These are phyloP conservation scores for Rosa multiflora DNA, from an alignment of 306 rosid genomes.

Conservation along the genomic window DNA sequence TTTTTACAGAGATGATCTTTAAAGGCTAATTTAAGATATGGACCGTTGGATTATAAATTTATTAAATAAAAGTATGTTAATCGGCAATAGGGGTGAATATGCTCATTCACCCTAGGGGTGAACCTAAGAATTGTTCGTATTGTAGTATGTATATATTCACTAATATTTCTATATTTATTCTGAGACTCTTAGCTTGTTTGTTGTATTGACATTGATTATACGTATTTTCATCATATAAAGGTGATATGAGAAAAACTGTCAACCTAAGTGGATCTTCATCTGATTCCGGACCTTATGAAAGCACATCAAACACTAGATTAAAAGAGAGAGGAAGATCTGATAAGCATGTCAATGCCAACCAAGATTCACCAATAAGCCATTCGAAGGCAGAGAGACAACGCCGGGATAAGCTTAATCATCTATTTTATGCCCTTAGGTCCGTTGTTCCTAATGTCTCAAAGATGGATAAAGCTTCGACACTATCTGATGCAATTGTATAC, in stretches of 20 bases:
- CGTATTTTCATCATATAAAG: background rate
- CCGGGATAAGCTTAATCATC: slow-evolving; percentile 44
- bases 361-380: slow-evolving; percentile 35
- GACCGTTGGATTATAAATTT: too few species aligned
- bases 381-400: slow-evolving; percentile 65
- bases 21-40: too few species aligned
- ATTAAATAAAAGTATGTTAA: too few species aligned
- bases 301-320: background rate
- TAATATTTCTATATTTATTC: too few species aligned
- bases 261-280: slow-evolving; percentile 18
- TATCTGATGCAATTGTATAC: slow-evolving; percentile 50
- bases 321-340: slow-evolving; percentile 20
- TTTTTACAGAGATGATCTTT: too few species aligned
- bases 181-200: too few species aligned
- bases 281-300: slow-evolving; percentile 25
- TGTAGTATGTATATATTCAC: too few species aligned
- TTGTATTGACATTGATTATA: too few species aligned
- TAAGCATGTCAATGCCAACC: background rate
- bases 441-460: slow-evolving; percentile 64
- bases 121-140: too few species aligned
- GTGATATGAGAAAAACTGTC: background rate
- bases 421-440: slow-evolving; percentile 59
- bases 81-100: too few species aligned
- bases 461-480: slow-evolving; percentile 73
- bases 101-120: too few species aligned